A percentile compares a stretch with the other conserved stretches of the same genome.
These are phyloP conservation scores for Phaeosphaeria sp. DNA, from an alignment of 2,329 filamentous ascomycete species.

Conservation along the genomic window DNA sequence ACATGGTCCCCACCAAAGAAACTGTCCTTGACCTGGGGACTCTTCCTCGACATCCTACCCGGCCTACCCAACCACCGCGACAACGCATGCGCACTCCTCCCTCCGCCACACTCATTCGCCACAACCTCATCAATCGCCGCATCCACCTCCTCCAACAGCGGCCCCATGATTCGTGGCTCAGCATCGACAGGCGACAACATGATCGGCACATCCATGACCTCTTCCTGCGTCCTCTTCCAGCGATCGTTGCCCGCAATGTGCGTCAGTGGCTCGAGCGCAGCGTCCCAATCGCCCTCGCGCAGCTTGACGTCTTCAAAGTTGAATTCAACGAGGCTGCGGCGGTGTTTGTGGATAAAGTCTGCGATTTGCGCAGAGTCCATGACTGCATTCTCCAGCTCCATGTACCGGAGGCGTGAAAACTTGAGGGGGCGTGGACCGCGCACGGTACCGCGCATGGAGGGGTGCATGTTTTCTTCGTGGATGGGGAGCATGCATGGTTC, in stretches of 20 bases:
- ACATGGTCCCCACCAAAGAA: slow-evolving; percentile 47
- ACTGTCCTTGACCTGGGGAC: slow-evolving; percentile 38
- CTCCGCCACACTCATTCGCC: slow-evolving; percentile 8
- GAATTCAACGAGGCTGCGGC: slow-evolving; percentile 73
- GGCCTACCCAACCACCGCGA: slow-evolving; percentile 42
- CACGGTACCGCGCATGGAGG: slow-evolving; percentile 41
- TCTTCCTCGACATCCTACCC: slow-evolving; percentile 20
- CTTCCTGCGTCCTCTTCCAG: slow-evolving; percentile 50
- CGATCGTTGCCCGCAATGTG: slow-evolving; percentile 49
- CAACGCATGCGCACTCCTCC: slow-evolving; percentile 26
- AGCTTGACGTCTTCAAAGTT: slow-evolving; percentile 80
- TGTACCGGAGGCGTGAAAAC: slow-evolving; percentile 71
- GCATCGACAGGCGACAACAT: slow-evolving; percentile 44
- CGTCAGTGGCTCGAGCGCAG: slow-evolving; percentile 76
- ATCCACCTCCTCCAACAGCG: slow-evolving; percentile 41
- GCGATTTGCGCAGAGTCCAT: slow-evolving; percentile 76
- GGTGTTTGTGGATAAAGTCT: slow-evolving; percentile 71
- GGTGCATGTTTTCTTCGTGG: slow-evolving; percentile 38
- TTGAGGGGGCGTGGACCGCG: slow-evolving; percentile 55
- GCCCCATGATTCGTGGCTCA: slow-evolving; percentile 44
- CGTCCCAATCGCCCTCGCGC: slow-evolving; percentile 77
- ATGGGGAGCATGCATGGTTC: slow-evolving; percentile 72
- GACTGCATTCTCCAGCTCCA: slow-evolving; percentile 74
- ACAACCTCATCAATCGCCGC: slow-evolving; percentile 30
- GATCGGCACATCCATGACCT: slow-evolving; percentile 51